phyloP scores from a whole-genome alignment of 176 grass and related monocot genomes.

The Musa itinerans region DNA sequence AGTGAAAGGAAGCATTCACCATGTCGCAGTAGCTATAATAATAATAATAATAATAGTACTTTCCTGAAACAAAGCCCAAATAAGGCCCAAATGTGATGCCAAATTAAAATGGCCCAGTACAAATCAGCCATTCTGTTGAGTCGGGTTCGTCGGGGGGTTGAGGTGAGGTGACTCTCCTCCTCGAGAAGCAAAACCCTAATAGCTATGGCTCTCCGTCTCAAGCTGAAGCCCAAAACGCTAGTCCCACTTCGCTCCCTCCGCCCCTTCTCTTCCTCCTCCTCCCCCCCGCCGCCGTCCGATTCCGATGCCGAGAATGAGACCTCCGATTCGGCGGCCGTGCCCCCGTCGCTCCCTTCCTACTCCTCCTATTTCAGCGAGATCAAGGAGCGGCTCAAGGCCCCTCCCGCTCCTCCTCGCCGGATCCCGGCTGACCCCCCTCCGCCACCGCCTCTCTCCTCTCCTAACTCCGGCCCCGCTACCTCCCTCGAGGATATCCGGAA shows the following conservation, averaged over 20 bases:
- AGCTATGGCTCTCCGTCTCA: constrained; percentile 7
- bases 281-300: constrained; percentile 5
- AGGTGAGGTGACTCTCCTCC: not conserved
- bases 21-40: too few relatives aligned
- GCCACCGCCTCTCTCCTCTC: constrained; percentile 11
- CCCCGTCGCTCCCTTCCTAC: not conserved
- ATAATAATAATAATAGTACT: too few relatives aligned
- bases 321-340: not conserved
- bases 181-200: not conserved
- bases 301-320: constrained; percentile 3
- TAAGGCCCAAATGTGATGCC: too few relatives aligned
- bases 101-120: too few relatives aligned
- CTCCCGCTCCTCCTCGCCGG: constrained; percentile 24
- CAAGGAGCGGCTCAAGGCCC: constrained; percentile 29
- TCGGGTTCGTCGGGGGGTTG: too few relatives aligned
- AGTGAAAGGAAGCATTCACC: too few relatives aligned
- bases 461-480: not conserved
- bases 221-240: constrained; percentile 1
- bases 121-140: too few relatives aligned
- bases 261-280: constrained; percentile 10
- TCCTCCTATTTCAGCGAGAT: constrained; percentile 36
- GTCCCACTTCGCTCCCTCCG: not conserved
- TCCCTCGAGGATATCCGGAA: constrained; percentile 21
- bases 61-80: too few relatives aligned
- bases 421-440: constrained; percentile 19